phyloP scores from a whole-genome alignment of 2,329 filamentous ascomycete genomes.

The Chaetomium sp. region DNA sequence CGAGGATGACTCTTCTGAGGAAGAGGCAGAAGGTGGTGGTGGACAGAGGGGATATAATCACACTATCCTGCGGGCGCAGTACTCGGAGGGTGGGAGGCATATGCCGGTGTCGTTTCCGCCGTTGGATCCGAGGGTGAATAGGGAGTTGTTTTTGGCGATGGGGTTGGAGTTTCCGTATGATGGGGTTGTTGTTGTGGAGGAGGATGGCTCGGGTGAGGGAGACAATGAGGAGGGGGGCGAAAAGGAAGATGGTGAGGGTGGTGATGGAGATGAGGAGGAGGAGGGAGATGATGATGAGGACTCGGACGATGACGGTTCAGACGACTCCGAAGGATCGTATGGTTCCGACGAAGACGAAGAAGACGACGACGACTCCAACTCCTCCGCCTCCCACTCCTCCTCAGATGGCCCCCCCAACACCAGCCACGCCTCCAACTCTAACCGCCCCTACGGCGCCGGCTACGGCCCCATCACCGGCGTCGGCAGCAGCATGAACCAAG shows the following conservation, averaged over 20 bases:
- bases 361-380: too few species aligned
- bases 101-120: constrained; percentile 33
- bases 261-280: too few species aligned
- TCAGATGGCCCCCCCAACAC: too few species aligned
- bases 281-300: constrained; percentile 5
- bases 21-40: constrained; percentile 23
- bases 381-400: too few species aligned
- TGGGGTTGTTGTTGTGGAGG: not conserved
- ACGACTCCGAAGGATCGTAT: constrained; percentile 23
- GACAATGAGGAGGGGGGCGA: too few species aligned
- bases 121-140: constrained; percentile 38
- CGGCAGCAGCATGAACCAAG: constrained; percentile 48
- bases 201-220: too few species aligned
- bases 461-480: constrained; percentile 40
- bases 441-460: constrained; percentile 39
- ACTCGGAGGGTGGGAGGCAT: constrained; percentile 29
- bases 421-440: constrained; percentile 24
- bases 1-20: constrained; percentile 18
- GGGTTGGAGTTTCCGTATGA: constrained; percentile 31
- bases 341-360: constrained; percentile 17
- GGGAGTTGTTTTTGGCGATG: constrained; percentile 36
- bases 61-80: constrained; percentile 27
- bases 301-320: constrained; percentile 19
- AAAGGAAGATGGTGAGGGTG: too few species aligned
- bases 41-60: constrained; percentile 17